phyloP scores from a whole-genome alignment of 441 rosid species.

The Corymbia citriodora region DNA sequence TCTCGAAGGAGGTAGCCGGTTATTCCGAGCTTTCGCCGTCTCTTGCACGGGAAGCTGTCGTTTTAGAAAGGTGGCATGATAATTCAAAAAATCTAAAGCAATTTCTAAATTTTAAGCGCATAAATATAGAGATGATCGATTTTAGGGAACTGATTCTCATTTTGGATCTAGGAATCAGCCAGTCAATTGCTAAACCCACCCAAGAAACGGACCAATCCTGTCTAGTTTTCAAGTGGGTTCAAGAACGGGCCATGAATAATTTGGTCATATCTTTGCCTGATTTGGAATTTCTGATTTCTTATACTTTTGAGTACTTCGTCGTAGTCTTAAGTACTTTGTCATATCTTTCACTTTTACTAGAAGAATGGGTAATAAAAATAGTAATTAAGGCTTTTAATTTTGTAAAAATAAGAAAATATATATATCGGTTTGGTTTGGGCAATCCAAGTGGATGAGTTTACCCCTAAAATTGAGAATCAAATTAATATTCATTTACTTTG shows the following conservation, averaged over 20 bases:
- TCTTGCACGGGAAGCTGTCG: not conserved
- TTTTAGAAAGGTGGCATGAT: not conserved
- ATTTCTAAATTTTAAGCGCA: not conserved
- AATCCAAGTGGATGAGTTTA: accelerated
- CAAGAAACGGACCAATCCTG: too few relatives aligned
- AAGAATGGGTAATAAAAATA: not conserved
- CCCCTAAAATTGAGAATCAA: too few relatives aligned
- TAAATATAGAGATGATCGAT: not conserved
- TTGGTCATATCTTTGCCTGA: not conserved
- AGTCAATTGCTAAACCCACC: accelerated
- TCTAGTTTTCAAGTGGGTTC: not conserved
- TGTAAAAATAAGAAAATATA: too few relatives aligned
- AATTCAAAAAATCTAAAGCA: not conserved
- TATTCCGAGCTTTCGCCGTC: not conserved
- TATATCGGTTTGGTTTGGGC: too few relatives aligned
- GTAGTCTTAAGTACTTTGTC: not conserved
- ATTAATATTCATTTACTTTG: too few relatives aligned
- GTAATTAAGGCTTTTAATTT: too few relatives aligned
- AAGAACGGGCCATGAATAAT: not conserved
- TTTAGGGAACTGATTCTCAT: not conserved
- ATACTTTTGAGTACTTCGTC: not conserved
- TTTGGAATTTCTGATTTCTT: not conserved
- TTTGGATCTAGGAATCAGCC: accelerated
- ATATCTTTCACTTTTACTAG: not conserved
- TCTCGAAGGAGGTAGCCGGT: not conserved